Evolutionary conservation across 2,329 filamentous ascomycete species (phyloP).

Genomic region (Dactylella cylindrospora): DNA sequence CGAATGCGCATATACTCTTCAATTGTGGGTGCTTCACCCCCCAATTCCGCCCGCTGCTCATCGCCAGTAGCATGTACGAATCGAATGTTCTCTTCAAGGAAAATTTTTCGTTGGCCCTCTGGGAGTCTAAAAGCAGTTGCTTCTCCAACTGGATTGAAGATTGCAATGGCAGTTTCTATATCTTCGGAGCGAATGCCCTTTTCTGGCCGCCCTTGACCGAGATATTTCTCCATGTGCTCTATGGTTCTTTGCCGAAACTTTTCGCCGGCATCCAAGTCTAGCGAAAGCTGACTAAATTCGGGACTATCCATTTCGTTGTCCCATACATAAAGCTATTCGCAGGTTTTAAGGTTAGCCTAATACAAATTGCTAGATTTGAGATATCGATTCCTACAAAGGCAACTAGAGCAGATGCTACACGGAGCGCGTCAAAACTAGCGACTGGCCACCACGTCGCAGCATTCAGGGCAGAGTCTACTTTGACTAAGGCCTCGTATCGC

Average conservation of each 20-base stretch:
- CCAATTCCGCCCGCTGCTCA: constrained; percentile 43
- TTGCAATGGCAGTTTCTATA: constrained; percentile 26
- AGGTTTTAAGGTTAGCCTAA: neutral
- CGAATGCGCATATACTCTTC: constrained; percentile 42
- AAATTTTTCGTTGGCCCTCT: constrained; percentile 7
- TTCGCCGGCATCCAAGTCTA: constrained; percentile 26
- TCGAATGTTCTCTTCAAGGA: constrained; percentile 17
- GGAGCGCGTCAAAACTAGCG: constrained; percentile 24
- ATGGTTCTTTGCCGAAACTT: constrained; percentile 20
- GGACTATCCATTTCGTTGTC: constrained; percentile 43
- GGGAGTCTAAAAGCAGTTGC: constrained; percentile 20
- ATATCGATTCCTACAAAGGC: constrained; percentile 23
- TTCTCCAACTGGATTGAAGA: constrained; percentile 36
- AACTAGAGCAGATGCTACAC: constrained; percentile 9
- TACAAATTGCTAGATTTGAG: neutral
- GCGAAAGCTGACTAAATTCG: constrained; percentile 1
- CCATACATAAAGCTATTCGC: constrained; percentile 38
- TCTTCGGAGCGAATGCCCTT: constrained; percentile 2
- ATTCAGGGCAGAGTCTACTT: constrained; percentile 13
- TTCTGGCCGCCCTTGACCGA: constrained; percentile 8
- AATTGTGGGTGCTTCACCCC: constrained; percentile 39
- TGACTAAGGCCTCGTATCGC: constrained; percentile 14
- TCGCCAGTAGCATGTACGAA: constrained; percentile 22
- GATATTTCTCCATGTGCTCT: constrained; percentile 14
- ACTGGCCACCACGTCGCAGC: constrained; percentile 30